Conservation (phyloP, 768 basidiomycete genomes). For the Leccinum sublutescens region DNA sequence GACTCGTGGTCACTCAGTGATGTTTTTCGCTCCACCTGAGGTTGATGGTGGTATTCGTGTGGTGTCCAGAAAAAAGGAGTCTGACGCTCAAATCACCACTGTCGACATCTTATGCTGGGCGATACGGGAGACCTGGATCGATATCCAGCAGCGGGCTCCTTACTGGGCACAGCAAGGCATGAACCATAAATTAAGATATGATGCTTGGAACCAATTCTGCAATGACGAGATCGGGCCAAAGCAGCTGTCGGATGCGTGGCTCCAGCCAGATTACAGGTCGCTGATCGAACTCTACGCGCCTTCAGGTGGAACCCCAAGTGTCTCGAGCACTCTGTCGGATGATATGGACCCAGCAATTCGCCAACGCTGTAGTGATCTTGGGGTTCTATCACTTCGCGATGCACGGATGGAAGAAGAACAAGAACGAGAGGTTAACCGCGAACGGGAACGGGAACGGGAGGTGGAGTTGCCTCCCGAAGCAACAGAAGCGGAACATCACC, state of each 20-base stretch:
- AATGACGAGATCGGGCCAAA: not conserved
- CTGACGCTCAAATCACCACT: not conserved
- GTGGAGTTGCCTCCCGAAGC: not conserved
- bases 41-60: conserved; percentile 69
- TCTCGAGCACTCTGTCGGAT: too few relatives aligned
- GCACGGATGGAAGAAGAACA: not conserved
- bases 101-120: not conserved
- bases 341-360: too few relatives aligned
- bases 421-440: not conserved
- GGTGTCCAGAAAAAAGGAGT: conserved; percentile 40
- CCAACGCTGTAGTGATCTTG: too few relatives aligned
- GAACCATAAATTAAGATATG: not conserved
- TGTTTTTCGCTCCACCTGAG: too few relatives aligned
- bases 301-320: not conserved
- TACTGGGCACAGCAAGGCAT: not conserved
- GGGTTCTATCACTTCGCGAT: not conserved
- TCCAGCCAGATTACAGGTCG: not conserved
- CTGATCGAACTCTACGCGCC: not conserved
- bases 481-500: not conserved
- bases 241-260: not conserved
- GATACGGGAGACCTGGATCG: not conserved
- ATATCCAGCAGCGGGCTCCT: not conserved
- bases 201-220: not conserved
- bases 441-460: not conserved
- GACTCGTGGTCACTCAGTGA: not conserved